Evolutionary conservation across 208 protist species (phyloP).

Genomic region (Leishmania guyanensis): DNA sequence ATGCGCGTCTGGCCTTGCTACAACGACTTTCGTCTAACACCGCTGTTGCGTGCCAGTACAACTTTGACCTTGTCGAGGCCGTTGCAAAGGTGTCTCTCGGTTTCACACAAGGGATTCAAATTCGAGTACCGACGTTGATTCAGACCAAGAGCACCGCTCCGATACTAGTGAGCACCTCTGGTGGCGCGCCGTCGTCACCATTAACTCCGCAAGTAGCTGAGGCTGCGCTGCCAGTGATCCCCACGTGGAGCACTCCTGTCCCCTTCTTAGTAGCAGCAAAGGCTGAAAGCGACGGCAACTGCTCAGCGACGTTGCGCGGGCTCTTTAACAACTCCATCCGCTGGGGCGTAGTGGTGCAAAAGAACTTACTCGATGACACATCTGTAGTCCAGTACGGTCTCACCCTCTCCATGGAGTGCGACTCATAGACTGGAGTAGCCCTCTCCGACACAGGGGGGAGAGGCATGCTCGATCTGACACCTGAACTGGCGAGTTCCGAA

Average conservation of each 20-base stretch:
- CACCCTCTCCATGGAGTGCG: constrained; percentile 68
- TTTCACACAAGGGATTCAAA: constrained; percentile 77
- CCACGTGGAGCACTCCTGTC: constrained; percentile 39
- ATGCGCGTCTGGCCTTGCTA: constrained; percentile 65
- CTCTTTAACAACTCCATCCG: constrained; percentile 70
- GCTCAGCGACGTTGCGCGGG: constrained; percentile 68
- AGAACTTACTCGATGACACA: constrained; percentile 50
- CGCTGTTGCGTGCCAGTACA: constrained; percentile 72
- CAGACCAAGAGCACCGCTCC: constrained; percentile 22
- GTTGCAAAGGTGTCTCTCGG: constrained; percentile 61
- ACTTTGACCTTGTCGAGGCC: constrained; percentile 60
- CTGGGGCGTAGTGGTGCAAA: constrained; percentile 68
- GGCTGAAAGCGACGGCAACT: constrained; percentile 66
- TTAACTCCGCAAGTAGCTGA: not conserved
- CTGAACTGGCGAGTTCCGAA: not conserved
- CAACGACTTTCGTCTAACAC: constrained; percentile 66
- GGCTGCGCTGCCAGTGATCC: not conserved
- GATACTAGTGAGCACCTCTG: not conserved
- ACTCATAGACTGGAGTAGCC: constrained; percentile 6
- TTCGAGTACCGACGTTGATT: constrained; percentile 55
- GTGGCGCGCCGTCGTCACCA: not conserved
- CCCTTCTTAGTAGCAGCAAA: constrained; percentile 75
- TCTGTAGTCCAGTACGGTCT: constrained; percentile 53
- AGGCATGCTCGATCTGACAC: not conserved
- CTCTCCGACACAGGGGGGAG: not conserved